Conservation (phyloP, 306 rosid genomes). For the Trifolium dubium region DNA sequence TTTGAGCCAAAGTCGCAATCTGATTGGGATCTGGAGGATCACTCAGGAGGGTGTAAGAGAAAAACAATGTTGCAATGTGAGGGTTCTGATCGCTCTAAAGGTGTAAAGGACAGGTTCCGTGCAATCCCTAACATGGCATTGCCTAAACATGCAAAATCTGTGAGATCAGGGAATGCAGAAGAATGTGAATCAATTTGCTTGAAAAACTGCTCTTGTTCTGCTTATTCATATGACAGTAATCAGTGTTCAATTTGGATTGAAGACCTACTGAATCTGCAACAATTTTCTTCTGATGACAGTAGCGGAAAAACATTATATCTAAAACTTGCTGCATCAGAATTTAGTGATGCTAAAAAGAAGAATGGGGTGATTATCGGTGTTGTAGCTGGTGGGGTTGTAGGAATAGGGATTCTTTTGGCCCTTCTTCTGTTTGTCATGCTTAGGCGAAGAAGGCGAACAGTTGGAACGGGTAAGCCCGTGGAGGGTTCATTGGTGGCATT, state of each 20-base stretch:
- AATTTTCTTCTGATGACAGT: constrained; percentile 47
- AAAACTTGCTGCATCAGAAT: constrained; percentile 63
- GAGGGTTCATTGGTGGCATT: constrained; percentile 57
- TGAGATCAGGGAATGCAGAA: constrained; percentile 24
- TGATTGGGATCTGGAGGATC: constrained; percentile 54
- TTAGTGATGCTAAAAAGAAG: constrained; percentile 30
- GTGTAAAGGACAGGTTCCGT: constrained; percentile 28
- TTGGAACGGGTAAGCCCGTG: constrained; percentile 39
- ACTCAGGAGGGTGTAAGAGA: constrained; percentile 63
- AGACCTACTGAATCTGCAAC: constrained; percentile 48
- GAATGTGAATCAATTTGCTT: constrained; percentile 53
- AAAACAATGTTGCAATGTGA: constrained; percentile 46
- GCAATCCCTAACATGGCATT: constrained; percentile 33
- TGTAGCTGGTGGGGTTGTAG: constrained; percentile 42
- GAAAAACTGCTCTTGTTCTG: constrained; percentile 51
- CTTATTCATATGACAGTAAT: constrained; percentile 46
- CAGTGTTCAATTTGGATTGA: constrained; percentile 54
- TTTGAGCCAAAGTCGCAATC: constrained; percentile 44
- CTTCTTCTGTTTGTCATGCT: constrained; percentile 38
- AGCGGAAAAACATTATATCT: constrained; percentile 50
- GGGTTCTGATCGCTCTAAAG: background rate
- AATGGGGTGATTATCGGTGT: constrained; percentile 43
- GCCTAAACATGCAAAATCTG: constrained; percentile 24
- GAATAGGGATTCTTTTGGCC: constrained; percentile 38
- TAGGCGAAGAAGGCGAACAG: constrained; percentile 42